Evolutionary conservation across 176 grass and related monocot genomes (phyloP), one percentile per base, ranked within the genome.

Genomic region (Oryza brachyantha): DNA sequence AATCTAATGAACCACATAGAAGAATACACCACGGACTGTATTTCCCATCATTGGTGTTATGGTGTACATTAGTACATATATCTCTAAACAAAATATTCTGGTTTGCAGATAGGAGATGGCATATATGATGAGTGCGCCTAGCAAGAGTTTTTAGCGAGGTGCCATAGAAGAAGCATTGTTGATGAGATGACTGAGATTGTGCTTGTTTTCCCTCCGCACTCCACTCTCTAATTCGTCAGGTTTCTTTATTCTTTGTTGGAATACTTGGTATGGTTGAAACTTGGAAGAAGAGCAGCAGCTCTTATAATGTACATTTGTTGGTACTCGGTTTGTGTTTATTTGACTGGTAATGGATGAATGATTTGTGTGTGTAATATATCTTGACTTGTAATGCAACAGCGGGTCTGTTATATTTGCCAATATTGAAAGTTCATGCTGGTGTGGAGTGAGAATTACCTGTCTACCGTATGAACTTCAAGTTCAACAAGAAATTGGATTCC

Each of bases 71-170:
- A n/a, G n/a, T n/a, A n/a, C n/a, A n/a, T 38, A 52, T 25, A 10
- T 39, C 25, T 68, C 10, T 19, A 55, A 60, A 64, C 22, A 3
- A 3, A 3, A 50, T 16, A 3, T 75, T 85, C 3, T 54, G 29
- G 7, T 48, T 8, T 82, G 73, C 89, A 97, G 94, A 97, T 74
- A 94, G 78, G 80, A 92, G 85, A 76, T 97, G 94, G 94, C 83
- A 94, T 70, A 92, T 91, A 76, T 97, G 84, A 97, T 72, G 57
- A 12, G 64, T 55, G 22, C 25, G 37, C 38, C 8, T 29, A 78
- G 66, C 48, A 83, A 83, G 52, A 35, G 29, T 6, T 41, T 46
- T 64, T 34, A 19, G 16, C 37, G 32, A 36, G 76, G 37, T 43
- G 72, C 59, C 77, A 77, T 76, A 78, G 66, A 60, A 80, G 76